Percentiles rank a stretch among this genome's conserved stretches.
Conservation (phyloP, 2,329 filamentous ascomycete genomes). For the Cladosporium sp. region DNA sequence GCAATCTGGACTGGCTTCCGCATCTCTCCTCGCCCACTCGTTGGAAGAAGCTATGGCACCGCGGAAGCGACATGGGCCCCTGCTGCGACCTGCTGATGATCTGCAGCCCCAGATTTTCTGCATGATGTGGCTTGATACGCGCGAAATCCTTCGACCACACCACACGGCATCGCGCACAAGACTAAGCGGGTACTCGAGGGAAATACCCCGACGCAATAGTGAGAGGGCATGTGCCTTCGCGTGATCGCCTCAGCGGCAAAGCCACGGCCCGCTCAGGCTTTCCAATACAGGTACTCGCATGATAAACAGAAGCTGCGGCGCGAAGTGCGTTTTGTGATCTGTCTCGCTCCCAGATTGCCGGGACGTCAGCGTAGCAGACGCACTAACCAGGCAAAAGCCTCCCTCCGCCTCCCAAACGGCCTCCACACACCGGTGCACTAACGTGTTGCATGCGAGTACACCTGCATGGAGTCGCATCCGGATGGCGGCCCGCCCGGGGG, state of each 20-base stretch:
- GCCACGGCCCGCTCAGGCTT: slow-evolving; percentile 1
- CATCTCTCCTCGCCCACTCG: too few species aligned
- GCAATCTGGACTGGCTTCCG: background rate
- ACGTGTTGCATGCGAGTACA: slow-evolving; percentile 15
- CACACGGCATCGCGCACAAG: background rate
- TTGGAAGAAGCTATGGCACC: background rate
- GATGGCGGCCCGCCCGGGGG: slow-evolving; percentile 27
- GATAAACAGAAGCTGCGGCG: slow-evolving; percentile 14
- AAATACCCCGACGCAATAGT: background rate
- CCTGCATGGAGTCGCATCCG: slow-evolving; percentile 24
- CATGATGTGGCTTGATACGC: slow-evolving; percentile 11
- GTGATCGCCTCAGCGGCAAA: slow-evolving; percentile 4
- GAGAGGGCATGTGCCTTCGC: background rate
- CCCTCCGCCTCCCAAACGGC: background rate
- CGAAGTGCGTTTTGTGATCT: slow-evolving; percentile 25
- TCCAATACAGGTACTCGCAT: background rate
- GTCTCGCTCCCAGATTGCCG: slow-evolving; percentile 15
- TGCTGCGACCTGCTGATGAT: slow-evolving; percentile 7
- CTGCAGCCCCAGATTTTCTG: slow-evolving; percentile 12
- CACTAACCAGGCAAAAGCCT: slow-evolving; percentile 5
- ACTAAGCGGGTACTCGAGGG: slow-evolving; percentile 1
- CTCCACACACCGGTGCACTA: slow-evolving; percentile 3
- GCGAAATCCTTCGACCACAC: background rate
- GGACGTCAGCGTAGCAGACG: slow-evolving; percentile 9
- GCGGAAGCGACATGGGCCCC: slow-evolving; percentile 3